Evolutionary conservation across 192 early-diverging fungal genomes (phyloP).

Genomic region (Phycomyces blakesleeanus): DNA sequence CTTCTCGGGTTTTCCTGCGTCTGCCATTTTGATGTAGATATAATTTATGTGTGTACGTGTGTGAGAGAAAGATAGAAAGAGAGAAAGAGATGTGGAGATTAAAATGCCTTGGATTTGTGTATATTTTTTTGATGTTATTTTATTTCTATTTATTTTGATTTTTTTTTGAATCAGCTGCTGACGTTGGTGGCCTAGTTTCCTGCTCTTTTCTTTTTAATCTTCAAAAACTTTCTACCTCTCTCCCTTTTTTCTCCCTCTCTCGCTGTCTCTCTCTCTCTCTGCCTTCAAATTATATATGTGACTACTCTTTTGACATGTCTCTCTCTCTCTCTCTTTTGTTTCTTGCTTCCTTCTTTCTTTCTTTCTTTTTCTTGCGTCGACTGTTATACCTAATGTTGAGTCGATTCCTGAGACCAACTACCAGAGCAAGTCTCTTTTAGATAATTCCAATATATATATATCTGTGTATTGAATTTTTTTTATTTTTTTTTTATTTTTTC

Average conservation of each 20-base stretch:
- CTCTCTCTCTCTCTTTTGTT: background rate
- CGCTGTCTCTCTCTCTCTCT: constrained; percentile 1
- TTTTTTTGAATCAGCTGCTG: constrained; percentile 2
- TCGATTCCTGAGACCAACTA: background rate
- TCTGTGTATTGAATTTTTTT: too few species aligned
- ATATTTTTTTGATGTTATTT: background rate
- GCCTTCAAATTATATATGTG: background rate
- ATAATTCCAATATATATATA: too few species aligned
- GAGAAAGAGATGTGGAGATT: background rate
- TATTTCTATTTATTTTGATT: too few species aligned
- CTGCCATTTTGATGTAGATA: constrained; percentile 26
- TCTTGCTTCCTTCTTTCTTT: background rate
- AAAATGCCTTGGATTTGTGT: background rate
- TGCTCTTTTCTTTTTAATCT: background rate
- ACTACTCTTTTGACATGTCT: background rate
- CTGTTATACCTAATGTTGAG: too few species aligned
- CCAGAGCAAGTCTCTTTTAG: constrained; percentile 9
- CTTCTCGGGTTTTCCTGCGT: constrained; percentile 31
- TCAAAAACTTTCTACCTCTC: too few species aligned
- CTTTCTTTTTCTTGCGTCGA: background rate
- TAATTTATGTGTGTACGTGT: too few species aligned
- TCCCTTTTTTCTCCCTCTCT: background rate
- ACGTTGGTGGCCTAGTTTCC: background rate
- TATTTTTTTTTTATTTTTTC: too few species aligned
- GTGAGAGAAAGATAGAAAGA: background rate